Conservation (phyloP, 352 stramenopile genomes). For the Globisporangium ultimum region DNA sequence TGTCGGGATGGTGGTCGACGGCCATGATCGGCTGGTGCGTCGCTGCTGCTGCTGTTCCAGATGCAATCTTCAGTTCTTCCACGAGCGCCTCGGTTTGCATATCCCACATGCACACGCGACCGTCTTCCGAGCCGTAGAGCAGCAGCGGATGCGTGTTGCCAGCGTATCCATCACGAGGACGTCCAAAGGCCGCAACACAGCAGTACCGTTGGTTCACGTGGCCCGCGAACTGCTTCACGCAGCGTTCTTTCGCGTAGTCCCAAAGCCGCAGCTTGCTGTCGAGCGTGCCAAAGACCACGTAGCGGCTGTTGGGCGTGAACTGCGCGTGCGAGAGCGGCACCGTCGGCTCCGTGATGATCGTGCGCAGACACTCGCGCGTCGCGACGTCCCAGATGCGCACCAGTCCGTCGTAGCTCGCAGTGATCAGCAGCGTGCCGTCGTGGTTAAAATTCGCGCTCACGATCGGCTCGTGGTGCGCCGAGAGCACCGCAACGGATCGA, state of each 20-base stretch:
- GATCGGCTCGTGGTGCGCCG: constrained; percentile 94
- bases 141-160: constrained; percentile 36
- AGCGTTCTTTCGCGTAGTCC: constrained; percentile 70
- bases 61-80: constrained; percentile 12
- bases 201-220: constrained; percentile 87
- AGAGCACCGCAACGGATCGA: constrained; percentile 84
- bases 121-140: constrained; percentile 92
- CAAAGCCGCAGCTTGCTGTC: constrained; percentile 91
- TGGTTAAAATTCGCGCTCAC: constrained; percentile 93
- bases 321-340: constrained; percentile 71
- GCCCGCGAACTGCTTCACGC: constrained; percentile 64
- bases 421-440: constrained; percentile 93
- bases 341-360: constrained; percentile 70
- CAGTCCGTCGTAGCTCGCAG: constrained; percentile 72
- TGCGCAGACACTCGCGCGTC: constrained; percentile 94
- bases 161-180: background rate
- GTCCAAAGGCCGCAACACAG: constrained; percentile 73
- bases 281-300: constrained; percentile 89
- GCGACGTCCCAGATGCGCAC: constrained; percentile 96
- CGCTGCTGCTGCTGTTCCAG: constrained; percentile 50
- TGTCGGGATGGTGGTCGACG: constrained; percentile 72
- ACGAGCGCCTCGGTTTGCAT: constrained; percentile 74
- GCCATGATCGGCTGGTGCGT: constrained; percentile 81
- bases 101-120: constrained; percentile 91
- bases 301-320: constrained; percentile 95